Evolutionary conservation across 164 flowering plant genomes (phyloP), one percentile per base, ranked within the genome.

Genomic region (Vitis riparia): DNA sequence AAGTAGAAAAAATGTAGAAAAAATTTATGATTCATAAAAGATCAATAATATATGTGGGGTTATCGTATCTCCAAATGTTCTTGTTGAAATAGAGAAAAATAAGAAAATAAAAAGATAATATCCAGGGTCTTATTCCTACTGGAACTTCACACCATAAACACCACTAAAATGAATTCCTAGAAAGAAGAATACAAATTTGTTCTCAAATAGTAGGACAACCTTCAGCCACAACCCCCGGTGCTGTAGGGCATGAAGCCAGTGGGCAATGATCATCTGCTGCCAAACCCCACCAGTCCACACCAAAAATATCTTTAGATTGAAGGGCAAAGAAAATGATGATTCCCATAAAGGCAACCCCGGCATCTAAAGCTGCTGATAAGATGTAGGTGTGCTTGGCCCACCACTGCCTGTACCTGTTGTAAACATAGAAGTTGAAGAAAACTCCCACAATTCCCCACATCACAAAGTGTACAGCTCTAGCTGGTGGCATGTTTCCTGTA

Each of bases 301-400:
- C 92, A 48, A 4, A 9, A 2, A 80, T 75, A n/a, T 76, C 77
- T 1, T 69, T 47, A 2, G 72, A 62, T 62, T 82, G 87, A 0
- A 93, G 79, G 7, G 86, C 16, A 9, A 89, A 83, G 67, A 72
- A 88, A 0, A 75, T 15, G 6, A 84, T 12, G 0, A 87, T 58
- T 0, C 77, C 92, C 83, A 82, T 70, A 71, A 91, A 83, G 0
- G 97, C 97, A 50, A 83, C 68, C 1, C 98, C 98, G 13, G 90
- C 89, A 70, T 86, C 91, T 14, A 93, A 23, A 3, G 81, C 97
- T 48, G 90, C 91, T 0, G 94, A 79, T 13, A 93, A 55, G 9
- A 91, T 72, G 32, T 91, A 93, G 65, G 74, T 90, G 51, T 89
- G 82, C 63, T 88, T 79, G 0, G 89, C 91, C 98, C 98, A 93